Percentiles rank a stretch among this genome's conserved stretches.
phyloP scores from a whole-genome alignment of 495 filamentous ascomycete genomes.

The Trichoderma gamsii region DNA sequence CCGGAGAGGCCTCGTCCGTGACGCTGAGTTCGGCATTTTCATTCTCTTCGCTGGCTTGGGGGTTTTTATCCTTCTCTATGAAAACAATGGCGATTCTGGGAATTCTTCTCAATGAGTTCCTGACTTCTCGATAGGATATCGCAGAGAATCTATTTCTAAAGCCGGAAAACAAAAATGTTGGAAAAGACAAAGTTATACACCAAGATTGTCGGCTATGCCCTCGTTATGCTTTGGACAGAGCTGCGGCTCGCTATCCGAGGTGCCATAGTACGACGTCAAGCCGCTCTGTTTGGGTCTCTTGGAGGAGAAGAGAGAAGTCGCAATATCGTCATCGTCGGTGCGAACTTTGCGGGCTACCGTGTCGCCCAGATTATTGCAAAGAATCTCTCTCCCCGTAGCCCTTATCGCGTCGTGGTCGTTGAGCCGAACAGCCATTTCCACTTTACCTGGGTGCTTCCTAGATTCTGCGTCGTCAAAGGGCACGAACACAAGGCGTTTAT shows the following conservation, averaged over 20 bases:
- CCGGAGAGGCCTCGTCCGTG: not conserved
- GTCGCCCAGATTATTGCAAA: constrained; percentile 40
- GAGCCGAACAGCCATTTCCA: constrained; percentile 57
- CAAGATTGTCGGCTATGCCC: constrained; percentile 19
- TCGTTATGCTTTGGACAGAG: constrained; percentile 18
- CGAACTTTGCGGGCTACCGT: constrained; percentile 49
- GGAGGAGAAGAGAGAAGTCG: not conserved
- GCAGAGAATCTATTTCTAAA: not conserved
- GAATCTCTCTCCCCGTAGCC: constrained; percentile 38
- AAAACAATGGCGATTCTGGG: not conserved
- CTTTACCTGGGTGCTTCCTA: constrained; percentile 48
- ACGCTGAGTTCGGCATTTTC: not conserved
- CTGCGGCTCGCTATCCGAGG: constrained; percentile 3
- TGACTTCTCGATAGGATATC: not conserved
- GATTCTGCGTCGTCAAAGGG: constrained; percentile 40
- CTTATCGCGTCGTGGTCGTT: constrained; percentile 46
- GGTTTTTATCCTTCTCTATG: not conserved
- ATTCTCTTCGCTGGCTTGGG: not conserved
- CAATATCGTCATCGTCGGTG: constrained; percentile 51
- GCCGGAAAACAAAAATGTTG: not conserved
- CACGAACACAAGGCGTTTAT: constrained; percentile 46
- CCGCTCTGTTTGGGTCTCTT: not conserved
- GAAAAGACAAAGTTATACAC: constrained; percentile 20
- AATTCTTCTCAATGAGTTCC: not conserved
- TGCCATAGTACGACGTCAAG: not conserved